Conservation (phyloP, 2,329 filamentous ascomycete species). For the Rhinocladiella similis region DNA sequence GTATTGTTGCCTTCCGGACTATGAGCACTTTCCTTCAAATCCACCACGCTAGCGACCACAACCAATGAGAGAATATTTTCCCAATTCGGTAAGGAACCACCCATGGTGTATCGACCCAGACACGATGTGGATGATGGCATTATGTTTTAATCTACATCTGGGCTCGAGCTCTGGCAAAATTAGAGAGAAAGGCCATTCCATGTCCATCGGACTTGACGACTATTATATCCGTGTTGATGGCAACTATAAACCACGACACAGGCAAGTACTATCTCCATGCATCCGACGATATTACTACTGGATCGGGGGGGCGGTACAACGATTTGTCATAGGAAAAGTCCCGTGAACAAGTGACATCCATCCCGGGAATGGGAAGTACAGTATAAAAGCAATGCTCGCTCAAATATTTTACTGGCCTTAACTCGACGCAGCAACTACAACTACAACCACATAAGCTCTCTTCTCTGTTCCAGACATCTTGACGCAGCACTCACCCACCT, state of each 20-base stretch:
- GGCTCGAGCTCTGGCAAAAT: background rate
- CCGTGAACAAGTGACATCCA: too few relatives aligned
- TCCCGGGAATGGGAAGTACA: too few relatives aligned
- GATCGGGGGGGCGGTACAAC: too few relatives aligned
- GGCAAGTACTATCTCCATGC: background rate
- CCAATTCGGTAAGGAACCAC: background rate
- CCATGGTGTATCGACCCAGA: too few relatives aligned
- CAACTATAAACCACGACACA: background rate
- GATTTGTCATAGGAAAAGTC: too few relatives aligned
- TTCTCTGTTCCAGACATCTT: too few relatives aligned
- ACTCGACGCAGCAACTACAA: too few relatives aligned
- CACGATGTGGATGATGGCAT: background rate
- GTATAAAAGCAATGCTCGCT: too few relatives aligned
- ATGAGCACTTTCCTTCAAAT: background rate
- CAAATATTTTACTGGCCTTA: too few relatives aligned
- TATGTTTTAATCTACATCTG: background rate
- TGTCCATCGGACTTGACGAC: background rate
- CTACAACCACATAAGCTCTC: too few relatives aligned
- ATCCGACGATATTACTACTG: background rate
- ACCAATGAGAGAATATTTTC: constrained; percentile 5
- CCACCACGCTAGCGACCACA: background rate
- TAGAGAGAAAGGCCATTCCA: background rate
- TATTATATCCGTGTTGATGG: background rate
- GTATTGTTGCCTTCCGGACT: too few relatives aligned
- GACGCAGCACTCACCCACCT: background rate